These are phyloP conservation scores for Saccharomycopsis hybrid DNA, from an alignment of 1,139 yeast genomes.

Conservation along the genomic window DNA sequence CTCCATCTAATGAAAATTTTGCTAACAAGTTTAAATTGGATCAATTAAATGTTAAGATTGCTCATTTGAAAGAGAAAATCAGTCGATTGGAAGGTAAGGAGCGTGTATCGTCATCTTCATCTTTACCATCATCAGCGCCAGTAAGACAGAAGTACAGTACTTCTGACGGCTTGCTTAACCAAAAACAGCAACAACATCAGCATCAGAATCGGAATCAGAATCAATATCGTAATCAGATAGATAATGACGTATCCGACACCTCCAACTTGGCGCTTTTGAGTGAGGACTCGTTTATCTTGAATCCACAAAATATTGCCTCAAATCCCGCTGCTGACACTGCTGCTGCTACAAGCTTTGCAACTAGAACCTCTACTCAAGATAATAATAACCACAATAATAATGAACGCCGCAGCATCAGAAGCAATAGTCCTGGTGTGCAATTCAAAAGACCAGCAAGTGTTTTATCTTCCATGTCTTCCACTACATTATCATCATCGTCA, in stretches of 20 bases:
- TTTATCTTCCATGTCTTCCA: too few species aligned
- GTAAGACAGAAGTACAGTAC: too few species aligned
- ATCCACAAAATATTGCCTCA: too few species aligned
- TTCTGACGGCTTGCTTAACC: too few species aligned
- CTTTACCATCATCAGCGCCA: too few species aligned
- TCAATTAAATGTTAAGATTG: constrained; percentile 12
- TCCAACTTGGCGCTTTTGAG: constrained; percentile 2
- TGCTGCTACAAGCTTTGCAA: too few species aligned
- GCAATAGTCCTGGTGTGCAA: too few species aligned
- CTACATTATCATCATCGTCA: not conserved
- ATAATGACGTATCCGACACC: not conserved
- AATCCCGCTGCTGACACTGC: not conserved
- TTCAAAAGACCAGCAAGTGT: not conserved
- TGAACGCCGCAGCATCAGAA: too few species aligned
- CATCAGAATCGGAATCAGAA: too few species aligned
- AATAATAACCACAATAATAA: too few species aligned
- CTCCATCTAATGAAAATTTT: constrained; percentile 17
- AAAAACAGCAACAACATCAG: too few species aligned
- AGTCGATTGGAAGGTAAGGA: not conserved
- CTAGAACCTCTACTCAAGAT: not conserved
- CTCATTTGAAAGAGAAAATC: constrained; percentile 16
- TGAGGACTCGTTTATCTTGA: constrained; percentile 11
- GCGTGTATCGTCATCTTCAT: not conserved
- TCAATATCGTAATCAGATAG: not conserved
- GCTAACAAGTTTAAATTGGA: constrained; percentile 14